phyloP scores from a whole-genome alignment of 805 yeast species.

The Lipomyces kockii region DNA sequence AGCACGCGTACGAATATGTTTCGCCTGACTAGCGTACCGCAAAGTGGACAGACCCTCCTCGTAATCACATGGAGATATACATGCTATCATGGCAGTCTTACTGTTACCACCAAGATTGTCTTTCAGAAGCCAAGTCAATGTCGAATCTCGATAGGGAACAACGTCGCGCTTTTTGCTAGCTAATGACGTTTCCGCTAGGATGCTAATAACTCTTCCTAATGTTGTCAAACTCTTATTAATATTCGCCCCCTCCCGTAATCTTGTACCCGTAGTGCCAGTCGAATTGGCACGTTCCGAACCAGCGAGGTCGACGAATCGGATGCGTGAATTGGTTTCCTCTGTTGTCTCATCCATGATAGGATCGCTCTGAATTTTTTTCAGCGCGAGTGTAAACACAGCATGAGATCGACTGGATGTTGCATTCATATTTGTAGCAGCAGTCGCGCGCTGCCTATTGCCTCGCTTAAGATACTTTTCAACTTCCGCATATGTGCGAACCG shows the following conservation, averaged over 20 bases:
- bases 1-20: constrained; percentile 69
- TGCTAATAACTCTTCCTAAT: constrained; percentile 63
- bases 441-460: constrained; percentile 61
- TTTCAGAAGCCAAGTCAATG: constrained; percentile 72
- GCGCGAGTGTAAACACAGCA: constrained; percentile 64
- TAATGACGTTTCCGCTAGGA: constrained; percentile 60
- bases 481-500: constrained; percentile 51
- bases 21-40: constrained; percentile 77
- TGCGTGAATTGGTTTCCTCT: constrained; percentile 39
- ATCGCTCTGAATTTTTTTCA: constrained; percentile 55
- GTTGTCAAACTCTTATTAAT: constrained; percentile 82
- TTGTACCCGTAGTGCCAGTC: constrained; percentile 59
- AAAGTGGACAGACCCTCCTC: constrained; percentile 78
- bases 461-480: constrained; percentile 50
- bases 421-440: constrained; percentile 70
- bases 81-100: constrained; percentile 87
- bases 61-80: constrained; percentile 70
- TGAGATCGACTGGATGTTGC: constrained; percentile 74
- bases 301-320: constrained; percentile 78
- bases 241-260: constrained; percentile 73
- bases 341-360: constrained; percentile 28
- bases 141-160: constrained; percentile 67
- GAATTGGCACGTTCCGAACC: constrained; percentile 75
- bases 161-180: constrained; percentile 45
- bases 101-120: constrained; percentile 88